These are phyloP conservation scores for Trichocladium uniseriatum DNA, from an alignment of 495 filamentous ascomycete genomes.

Conservation along the genomic window DNA sequence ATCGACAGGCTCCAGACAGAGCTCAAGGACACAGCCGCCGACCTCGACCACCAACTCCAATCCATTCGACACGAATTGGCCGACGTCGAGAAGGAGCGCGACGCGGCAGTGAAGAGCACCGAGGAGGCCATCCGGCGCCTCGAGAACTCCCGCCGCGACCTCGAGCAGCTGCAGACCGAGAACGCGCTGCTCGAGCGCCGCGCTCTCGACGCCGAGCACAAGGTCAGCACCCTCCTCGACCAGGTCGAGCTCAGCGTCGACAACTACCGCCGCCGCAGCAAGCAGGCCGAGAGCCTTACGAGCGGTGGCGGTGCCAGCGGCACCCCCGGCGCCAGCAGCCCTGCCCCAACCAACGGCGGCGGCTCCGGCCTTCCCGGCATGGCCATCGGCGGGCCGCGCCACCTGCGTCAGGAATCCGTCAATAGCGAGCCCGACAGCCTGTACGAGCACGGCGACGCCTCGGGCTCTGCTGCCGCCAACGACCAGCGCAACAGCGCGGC, in stretches of 20 bases:
- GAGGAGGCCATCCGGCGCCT: constrained; percentile 54
- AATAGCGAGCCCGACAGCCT: constrained; percentile 45
- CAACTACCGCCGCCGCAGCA: constrained; percentile 71
- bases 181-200: constrained; percentile 70
- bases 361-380: neutral
- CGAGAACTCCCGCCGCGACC: constrained; percentile 49
- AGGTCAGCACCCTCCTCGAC: constrained; percentile 84
- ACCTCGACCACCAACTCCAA: constrained; percentile 62
- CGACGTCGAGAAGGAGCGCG: constrained; percentile 55
- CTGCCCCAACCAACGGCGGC: too few relatives aligned
- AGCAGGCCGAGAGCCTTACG: too few relatives aligned
- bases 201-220: constrained; percentile 82
- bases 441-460: constrained; percentile 24
- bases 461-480: neutral
- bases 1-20: constrained; percentile 61
- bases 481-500: constrained; percentile 65
- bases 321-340: too few relatives aligned
- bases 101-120: constrained; percentile 46
- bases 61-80: constrained; percentile 59
- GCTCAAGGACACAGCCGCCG: constrained; percentile 51
- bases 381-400: constrained; percentile 28
- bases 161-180: constrained; percentile 74
- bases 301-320: too few relatives aligned
- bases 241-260: constrained; percentile 90
- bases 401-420: constrained; percentile 53